Evolutionary conservation across 73 alveolate species (phyloP).

Genomic region (Tetrahymena borealis): DNA sequence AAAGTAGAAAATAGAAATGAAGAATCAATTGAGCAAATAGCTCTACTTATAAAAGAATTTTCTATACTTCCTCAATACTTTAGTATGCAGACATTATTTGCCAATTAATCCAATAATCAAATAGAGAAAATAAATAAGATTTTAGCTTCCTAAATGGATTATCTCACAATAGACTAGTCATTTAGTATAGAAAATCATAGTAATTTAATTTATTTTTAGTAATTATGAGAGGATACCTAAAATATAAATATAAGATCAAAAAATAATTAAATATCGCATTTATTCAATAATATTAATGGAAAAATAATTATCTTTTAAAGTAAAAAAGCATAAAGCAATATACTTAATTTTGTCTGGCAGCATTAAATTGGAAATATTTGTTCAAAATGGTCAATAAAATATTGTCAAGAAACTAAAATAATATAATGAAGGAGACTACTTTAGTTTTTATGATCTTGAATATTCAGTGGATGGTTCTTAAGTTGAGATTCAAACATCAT

Average conservation of each 20-base stretch:
- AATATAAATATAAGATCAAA: no score
- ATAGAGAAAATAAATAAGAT: no score
- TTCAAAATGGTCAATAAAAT: background rate
- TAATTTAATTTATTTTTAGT: no score
- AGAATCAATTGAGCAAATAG: background rate
- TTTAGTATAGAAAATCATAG: no score
- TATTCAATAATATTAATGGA: no score
- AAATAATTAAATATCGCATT: no score
- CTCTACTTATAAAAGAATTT: background rate
- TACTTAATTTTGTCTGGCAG: background rate
- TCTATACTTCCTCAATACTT: background rate
- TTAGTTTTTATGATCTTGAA: background rate
- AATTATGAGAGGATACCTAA: no score
- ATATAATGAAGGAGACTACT: background rate
- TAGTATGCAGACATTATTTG: background rate
- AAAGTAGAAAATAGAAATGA: background rate
- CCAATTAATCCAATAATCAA: no score
- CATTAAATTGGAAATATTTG: background rate
- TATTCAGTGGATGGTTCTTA: background rate
- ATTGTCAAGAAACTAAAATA: background rate
- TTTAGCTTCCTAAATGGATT: no score
- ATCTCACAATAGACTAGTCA: no score
- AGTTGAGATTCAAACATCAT: background rate
- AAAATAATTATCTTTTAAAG: no score
- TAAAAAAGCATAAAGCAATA: no score